A percentile compares a stretch with the other conserved stretches of the same genome.
These are phyloP conservation scores for Aspergillus asperescens DNA, from an alignment of 495 filamentous ascomycete genomes.

Conservation along the genomic window DNA sequence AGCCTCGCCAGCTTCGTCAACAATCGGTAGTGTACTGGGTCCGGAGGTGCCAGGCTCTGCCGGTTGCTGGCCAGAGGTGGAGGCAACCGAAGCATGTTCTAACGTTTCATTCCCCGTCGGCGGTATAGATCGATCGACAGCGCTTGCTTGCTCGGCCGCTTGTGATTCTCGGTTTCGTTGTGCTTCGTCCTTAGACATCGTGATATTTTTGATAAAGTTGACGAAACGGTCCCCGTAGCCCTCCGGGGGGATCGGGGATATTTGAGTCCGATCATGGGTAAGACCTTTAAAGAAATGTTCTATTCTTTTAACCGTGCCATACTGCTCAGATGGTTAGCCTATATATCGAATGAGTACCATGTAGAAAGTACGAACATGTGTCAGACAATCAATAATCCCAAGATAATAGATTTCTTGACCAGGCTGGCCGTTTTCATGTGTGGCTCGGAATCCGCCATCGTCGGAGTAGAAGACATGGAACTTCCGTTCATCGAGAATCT, in stretches of 20 bases:
- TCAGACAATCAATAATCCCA: constrained; percentile 96
- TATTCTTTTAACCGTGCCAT: constrained; percentile 78
- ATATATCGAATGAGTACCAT: not conserved
- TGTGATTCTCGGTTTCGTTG: constrained; percentile 53
- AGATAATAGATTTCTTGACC: constrained; percentile 96
- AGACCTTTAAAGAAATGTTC: constrained; percentile 95
- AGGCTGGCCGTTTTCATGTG: constrained; percentile 78
- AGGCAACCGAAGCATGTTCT: constrained; percentile 51
- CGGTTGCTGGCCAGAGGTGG: constrained; percentile 49
- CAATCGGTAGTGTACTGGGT: constrained; percentile 74
- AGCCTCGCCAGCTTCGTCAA: constrained; percentile 85
- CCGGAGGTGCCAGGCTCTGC: constrained; percentile 50
- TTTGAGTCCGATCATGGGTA: constrained; percentile 70
- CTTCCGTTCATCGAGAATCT: constrained; percentile 64
- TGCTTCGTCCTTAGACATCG: constrained; percentile 81
- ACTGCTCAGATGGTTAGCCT: constrained; percentile 43
- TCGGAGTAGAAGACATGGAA: constrained; percentile 80
- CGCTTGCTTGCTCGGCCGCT: constrained; percentile 35
- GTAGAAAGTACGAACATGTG: constrained; percentile 62
- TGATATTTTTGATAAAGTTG: constrained; percentile 84
- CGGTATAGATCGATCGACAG: constrained; percentile 44
- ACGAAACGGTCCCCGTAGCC: constrained; percentile 92
- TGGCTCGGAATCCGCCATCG: constrained; percentile 89
- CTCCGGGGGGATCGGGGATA: constrained; percentile 89
- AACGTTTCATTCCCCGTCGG: constrained; percentile 46